Conservation (phyloP, 2,329 filamentous ascomycete genomes). For the Hypoxylon sp. region DNA sequence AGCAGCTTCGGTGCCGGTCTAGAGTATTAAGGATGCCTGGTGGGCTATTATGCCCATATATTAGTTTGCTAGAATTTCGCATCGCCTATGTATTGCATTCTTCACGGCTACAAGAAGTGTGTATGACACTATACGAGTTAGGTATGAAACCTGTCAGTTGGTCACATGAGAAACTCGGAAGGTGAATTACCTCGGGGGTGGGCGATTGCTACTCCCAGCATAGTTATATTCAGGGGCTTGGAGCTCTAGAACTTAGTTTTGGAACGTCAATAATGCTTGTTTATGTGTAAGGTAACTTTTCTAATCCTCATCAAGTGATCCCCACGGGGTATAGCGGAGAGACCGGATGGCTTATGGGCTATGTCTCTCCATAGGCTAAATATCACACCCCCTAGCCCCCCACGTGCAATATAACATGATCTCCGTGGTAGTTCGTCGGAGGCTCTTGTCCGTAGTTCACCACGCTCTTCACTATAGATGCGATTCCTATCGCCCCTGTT, state of each 20-base stretch:
- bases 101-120: not conserved
- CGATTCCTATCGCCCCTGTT: slow-evolving; percentile 16
- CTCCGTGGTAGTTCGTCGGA: slow-evolving; percentile 30
- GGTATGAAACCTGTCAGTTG: slow-evolving; percentile 4
- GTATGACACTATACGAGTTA: slow-evolving; percentile 5
- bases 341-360: slow-evolving; percentile 7
- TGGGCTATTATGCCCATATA: slow-evolving; percentile 11
- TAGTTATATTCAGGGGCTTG: slow-evolving; percentile 19
- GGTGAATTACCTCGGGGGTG: slow-evolving; percentile 10
- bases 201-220: slow-evolving; percentile 7
- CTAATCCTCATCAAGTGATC: slow-evolving; percentile 14
- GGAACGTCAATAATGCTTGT: slow-evolving; percentile 19
- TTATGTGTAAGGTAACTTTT: slow-evolving; percentile 10
- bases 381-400: slow-evolving; percentile 26
- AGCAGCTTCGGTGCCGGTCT: slow-evolving; percentile 61
- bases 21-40: slow-evolving; percentile 55
- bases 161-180: slow-evolving; percentile 1
- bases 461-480: slow-evolving; percentile 22
- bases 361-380: slow-evolving; percentile 45
- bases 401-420: slow-evolving; percentile 34
- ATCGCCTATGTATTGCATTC: slow-evolving; percentile 7
- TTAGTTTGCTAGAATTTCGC: slow-evolving; percentile 7
- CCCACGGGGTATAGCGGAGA: slow-evolving; percentile 26
- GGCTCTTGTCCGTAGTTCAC: slow-evolving; percentile 39
- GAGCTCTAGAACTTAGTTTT: slow-evolving; percentile 14